These are phyloP conservation scores for Pinus albicaulis DNA, from an alignment of 75 land plant species.

Conservation along the genomic window DNA sequence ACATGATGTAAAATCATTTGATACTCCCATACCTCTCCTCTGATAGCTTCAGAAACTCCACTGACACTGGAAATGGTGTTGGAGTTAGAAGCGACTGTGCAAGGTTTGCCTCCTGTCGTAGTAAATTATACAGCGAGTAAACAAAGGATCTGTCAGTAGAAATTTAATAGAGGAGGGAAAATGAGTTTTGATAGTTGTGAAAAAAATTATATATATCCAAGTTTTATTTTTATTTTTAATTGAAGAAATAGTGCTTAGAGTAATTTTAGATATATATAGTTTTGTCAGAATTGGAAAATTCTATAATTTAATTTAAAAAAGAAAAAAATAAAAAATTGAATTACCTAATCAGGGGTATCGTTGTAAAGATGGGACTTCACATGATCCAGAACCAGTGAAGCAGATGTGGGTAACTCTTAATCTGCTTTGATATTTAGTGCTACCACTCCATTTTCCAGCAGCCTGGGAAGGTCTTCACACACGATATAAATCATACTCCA, in stretches of 20 bases:
- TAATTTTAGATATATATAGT: no score
- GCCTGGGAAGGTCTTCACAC: constrained; percentile 7
- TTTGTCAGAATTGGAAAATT: no score
- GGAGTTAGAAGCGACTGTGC: constrained; percentile 7
- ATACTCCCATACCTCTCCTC: constrained; percentile 18
- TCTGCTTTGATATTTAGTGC: background rate
- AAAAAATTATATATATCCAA: no score
- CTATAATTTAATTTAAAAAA: no score
- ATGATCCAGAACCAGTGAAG: background rate
- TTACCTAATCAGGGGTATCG: constrained; percentile 9
- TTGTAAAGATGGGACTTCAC: constrained; percentile 5
- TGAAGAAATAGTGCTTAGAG: no score
- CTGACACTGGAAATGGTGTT: constrained; percentile 13
- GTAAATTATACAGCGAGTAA: no score
- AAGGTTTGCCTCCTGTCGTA: constrained; percentile 22
- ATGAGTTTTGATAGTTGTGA: no score
- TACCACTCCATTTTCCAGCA: background rate
- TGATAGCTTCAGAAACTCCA: constrained; percentile 14
- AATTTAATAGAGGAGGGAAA: no score
- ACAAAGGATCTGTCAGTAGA: no score
- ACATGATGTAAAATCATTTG: constrained; percentile 14
- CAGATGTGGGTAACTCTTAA: constrained; percentile 1
- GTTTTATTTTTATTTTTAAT: no score
- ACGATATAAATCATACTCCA: background rate
- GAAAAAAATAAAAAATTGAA: no score